Conservation (phyloP, 805 yeast genomes). For the Myxozyma udenii region DNA sequence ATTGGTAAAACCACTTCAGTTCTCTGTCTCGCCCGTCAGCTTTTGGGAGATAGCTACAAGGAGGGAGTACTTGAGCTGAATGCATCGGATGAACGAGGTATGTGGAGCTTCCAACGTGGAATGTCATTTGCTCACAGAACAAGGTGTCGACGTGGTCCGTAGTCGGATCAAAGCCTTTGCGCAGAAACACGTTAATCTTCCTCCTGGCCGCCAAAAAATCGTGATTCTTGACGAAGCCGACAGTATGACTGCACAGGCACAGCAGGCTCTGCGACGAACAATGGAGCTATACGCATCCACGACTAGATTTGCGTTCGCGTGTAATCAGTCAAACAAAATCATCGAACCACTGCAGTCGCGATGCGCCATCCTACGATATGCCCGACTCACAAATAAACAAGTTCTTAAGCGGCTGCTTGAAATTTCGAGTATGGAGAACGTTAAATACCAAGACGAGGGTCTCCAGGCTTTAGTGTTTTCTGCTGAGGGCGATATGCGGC, state of each 20-base stretch:
- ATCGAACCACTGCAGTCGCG: conserved; percentile 95
- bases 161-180: conserved; percentile 94
- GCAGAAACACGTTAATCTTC: conserved; percentile 82
- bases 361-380: conserved; percentile 88
- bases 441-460: conserved; percentile 83
- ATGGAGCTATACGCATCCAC: conserved; percentile 96
- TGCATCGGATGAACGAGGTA: conserved; percentile 84
- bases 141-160: conserved; percentile 91
- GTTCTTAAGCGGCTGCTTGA: conserved; percentile 72
- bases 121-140: background rate
- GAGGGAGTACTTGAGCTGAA: conserved; percentile 90
- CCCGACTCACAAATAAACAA: conserved; percentile 78
- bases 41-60: conserved; percentile 63
- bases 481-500: conserved; percentile 99
- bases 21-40: conserved; percentile 80
- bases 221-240: conserved; percentile 94
- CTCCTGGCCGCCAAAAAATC: conserved; percentile 88
- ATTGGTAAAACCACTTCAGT: conserved; percentile 96
- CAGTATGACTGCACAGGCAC: conserved; percentile 96
- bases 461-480: conserved; percentile 88
- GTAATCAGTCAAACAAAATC: conserved; percentile 90
- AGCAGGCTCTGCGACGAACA: conserved; percentile 87
- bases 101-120: background rate
- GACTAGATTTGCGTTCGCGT: conserved; percentile 97
- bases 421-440: conserved; percentile 64